phyloP scores from a whole-genome alignment of 1,139 yeast genomes.

The Candida mesenterica region DNA sequence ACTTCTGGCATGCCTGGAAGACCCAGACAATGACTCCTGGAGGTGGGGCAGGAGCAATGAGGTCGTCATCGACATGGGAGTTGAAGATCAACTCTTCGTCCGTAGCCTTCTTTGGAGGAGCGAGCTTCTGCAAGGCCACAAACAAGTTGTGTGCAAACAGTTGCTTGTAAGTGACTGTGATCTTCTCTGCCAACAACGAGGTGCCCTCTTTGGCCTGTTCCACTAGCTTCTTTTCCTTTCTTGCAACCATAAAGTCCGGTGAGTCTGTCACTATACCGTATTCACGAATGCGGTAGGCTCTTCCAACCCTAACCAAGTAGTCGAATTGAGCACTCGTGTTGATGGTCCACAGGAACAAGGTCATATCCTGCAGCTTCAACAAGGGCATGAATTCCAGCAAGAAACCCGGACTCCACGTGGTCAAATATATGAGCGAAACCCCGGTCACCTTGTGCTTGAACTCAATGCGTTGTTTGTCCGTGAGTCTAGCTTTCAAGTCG shows the following conservation, averaged over 20 bases:
- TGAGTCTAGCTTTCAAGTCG: conserved; percentile 8
- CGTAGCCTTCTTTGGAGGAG: conserved; percentile 17
- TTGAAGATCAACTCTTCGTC: conserved; percentile 25
- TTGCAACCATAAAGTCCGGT: conserved; percentile 43
- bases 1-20: conserved; percentile 31
- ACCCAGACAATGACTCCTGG: conserved; percentile 18
- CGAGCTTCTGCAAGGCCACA: conserved; percentile 17
- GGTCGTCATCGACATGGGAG: conserved; percentile 25
- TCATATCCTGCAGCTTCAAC: conserved; percentile 41
- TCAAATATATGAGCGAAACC: conserved; percentile 37
- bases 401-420: conserved; percentile 41
- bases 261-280: conserved; percentile 63
- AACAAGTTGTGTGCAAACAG: conserved; percentile 16
- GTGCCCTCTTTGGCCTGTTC: conserved; percentile 6
- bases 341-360: conserved; percentile 80
- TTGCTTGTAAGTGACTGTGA: conserved; percentile 24
- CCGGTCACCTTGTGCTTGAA: conserved; percentile 34
- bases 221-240: conserved; percentile 12
- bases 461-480: conserved; percentile 14
- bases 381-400: conserved; percentile 38
- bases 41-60: conserved; percentile 16
- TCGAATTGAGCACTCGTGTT: conserved; percentile 55
- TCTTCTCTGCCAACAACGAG: conserved; percentile 11
- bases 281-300: conserved; percentile 25
- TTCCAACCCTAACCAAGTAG: conserved; percentile 32